A percentile compares a stretch with the other conserved stretches of the same genome.
Evolutionary conservation across 2,329 filamentous ascomycete species (phyloP).

Genomic region (Apiospora sp.): DNA sequence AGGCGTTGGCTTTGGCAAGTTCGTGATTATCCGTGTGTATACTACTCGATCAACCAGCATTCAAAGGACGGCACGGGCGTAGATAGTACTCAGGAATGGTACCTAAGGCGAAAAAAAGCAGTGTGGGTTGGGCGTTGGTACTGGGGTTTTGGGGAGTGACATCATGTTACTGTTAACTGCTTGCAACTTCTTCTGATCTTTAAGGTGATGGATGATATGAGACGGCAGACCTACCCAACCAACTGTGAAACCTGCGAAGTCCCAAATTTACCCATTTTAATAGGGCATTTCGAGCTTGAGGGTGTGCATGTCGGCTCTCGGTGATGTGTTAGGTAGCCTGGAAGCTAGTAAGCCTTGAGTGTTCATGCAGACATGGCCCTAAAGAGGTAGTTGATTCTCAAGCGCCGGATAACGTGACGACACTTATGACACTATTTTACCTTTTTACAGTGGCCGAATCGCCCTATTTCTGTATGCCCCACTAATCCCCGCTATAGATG

Average conservation of each 20-base stretch:
- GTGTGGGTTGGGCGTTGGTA: slow-evolving; percentile 10
- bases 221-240: background rate
- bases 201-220: background rate
- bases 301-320: background rate
- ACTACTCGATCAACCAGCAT: slow-evolving; percentile 16
- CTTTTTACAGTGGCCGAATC: background rate
- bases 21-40: slow-evolving; percentile 9
- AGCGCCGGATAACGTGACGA: background rate
- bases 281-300: background rate
- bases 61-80: slow-evolving; percentile 13
- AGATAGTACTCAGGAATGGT: slow-evolving; percentile 19
- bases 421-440: slow-evolving; percentile 1
- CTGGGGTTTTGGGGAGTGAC: background rate
- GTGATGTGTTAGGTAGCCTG: background rate
- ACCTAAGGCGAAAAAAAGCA: background rate
- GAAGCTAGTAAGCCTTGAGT: background rate
- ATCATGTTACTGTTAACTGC: background rate
- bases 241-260: background rate
- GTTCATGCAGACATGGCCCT: background rate
- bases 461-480: slow-evolving; percentile 2
- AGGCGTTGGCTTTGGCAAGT: slow-evolving; percentile 14
- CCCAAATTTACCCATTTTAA: background rate
- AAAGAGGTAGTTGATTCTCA: slow-evolving; percentile 18
- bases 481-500: background rate
- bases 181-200: background rate